These are phyloP conservation scores for Cadophora malorum DNA, from an alignment of 2,329 filamentous ascomycete genomes.

Conservation along the genomic window DNA sequence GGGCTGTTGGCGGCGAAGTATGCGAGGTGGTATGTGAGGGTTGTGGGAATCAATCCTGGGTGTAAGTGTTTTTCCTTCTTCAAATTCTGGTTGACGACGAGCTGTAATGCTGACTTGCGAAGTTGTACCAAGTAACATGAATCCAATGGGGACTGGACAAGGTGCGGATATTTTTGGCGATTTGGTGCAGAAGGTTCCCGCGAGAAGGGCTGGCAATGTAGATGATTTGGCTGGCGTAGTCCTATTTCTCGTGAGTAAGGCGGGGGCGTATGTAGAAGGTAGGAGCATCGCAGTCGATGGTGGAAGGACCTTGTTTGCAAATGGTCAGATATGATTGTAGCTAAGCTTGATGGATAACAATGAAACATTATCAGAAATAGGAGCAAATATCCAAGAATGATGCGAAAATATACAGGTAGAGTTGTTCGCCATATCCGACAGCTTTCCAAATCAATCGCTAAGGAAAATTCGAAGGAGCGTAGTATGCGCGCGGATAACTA, in stretches of 20 bases:
- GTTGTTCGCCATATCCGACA: not conserved
- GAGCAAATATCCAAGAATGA: not conserved
- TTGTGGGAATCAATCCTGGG: slow-evolving; percentile 53
- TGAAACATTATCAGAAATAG: not conserved
- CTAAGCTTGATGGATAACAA: not conserved
- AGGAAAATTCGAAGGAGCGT: not conserved
- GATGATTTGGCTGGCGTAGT: slow-evolving; percentile 53
- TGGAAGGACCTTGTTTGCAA: slow-evolving; percentile 49
- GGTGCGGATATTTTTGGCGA: slow-evolving; percentile 50
- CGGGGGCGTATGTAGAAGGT: slow-evolving; percentile 51
- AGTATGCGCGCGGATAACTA: too few relatives aligned
- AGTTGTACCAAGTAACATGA: slow-evolving; percentile 54
- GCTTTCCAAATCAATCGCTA: not conserved
- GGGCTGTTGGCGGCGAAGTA: slow-evolving; percentile 56
- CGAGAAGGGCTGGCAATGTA: slow-evolving; percentile 47
- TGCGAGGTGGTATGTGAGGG: slow-evolving; percentile 50
- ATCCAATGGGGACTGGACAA: slow-evolving; percentile 48
- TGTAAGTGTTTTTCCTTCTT: slow-evolving; percentile 44
- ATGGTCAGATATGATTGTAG: slow-evolving; percentile 46
- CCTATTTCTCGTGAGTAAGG: slow-evolving; percentile 51
- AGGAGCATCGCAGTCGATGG: slow-evolving; percentile 50
- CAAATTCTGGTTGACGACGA: too few relatives aligned
- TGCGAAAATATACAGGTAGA: not conserved
- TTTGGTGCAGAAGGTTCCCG: slow-evolving; percentile 50
- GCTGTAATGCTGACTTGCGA: slow-evolving; percentile 19